Evolutionary conservation across 441 rosid genomes (phyloP).

Genomic region (Adansonia rubrostipa): DNA sequence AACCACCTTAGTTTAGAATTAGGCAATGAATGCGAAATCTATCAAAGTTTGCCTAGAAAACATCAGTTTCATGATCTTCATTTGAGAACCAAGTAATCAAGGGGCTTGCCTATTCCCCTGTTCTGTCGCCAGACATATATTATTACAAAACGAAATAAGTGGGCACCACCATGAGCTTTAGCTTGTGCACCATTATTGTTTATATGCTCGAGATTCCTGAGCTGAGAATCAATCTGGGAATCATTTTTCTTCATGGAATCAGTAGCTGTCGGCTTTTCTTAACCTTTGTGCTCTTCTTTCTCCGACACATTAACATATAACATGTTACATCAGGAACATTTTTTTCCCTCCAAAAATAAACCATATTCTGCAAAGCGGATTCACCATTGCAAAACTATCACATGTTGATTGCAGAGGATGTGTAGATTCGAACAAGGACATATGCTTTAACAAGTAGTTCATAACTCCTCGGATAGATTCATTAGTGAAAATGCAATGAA

Average conservation of each 20-base stretch:
- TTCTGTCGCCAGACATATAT: not conserved
- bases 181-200: slow-evolving; percentile 38
- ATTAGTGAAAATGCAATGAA: not conserved
- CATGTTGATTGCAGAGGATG: not conserved
- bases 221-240: slow-evolving; percentile 47
- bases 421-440: not conserved
- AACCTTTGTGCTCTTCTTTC: slow-evolving; percentile 48
- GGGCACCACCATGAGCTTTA: slow-evolving; percentile 44
- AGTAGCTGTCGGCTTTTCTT: slow-evolving; percentile 39
- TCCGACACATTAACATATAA: slow-evolving; percentile 35
- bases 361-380: not conserved
- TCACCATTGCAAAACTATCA: not conserved
- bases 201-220: slow-evolving; percentile 45
- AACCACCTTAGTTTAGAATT: not conserved
- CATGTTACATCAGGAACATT: not conserved
- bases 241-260: slow-evolving; percentile 43
- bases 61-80: not conserved
- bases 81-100: not conserved
- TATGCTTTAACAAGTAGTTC: not conserved
- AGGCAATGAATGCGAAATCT: not conserved
- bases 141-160: slow-evolving; percentile 46
- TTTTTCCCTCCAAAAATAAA: slow-evolving; percentile 1
- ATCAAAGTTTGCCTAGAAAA: not conserved
- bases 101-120: not conserved
- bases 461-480: not conserved